Percentiles rank a stretch among this genome's conserved stretches.
Conservation (phyloP, 306 rosid species). For the Ochetophila trinervis region DNA sequence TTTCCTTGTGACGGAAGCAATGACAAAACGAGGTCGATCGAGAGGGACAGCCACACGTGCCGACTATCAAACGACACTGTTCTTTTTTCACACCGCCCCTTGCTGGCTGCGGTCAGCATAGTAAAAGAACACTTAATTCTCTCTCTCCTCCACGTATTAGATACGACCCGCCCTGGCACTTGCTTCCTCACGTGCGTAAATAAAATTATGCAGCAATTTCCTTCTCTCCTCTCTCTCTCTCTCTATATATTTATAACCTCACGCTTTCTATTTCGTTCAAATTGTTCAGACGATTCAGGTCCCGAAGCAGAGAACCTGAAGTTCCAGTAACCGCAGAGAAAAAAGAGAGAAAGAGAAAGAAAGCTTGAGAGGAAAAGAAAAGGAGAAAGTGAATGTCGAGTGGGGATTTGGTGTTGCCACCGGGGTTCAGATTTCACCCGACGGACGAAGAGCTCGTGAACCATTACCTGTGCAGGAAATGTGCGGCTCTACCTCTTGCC, state of each 20-base stretch:
- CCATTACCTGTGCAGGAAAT: conserved; percentile 70
- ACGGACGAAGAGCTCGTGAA: conserved; percentile 86
- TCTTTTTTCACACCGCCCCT: background rate
- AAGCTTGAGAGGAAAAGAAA: background rate
- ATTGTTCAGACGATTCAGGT: conserved; percentile 9
- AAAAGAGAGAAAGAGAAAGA: background rate
- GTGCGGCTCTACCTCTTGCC: conserved; percentile 58
- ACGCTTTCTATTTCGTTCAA: background rate
- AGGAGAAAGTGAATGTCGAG: conserved; percentile 33
- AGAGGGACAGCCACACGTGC: conserved; percentile 12
- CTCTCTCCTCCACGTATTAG: background rate
- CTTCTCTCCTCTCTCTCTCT: too few species aligned
- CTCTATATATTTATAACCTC: conserved; percentile 22
- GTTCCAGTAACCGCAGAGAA: too few species aligned
- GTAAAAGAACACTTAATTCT: too few species aligned
- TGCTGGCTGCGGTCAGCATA: conserved; percentile 19
- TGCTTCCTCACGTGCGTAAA: conserved; percentile 37
- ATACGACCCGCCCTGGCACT: conserved; percentile 13
- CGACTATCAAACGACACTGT: background rate
- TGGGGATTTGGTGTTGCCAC: conserved; percentile 57
- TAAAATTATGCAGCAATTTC: background rate
- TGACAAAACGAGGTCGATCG: conserved; percentile 42
- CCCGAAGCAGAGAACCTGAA: background rate
- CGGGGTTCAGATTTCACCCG: conserved; percentile 95
- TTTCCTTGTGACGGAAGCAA: conserved; percentile 54